Percentiles rank a stretch among this genome's conserved stretches.
phyloP scores from a whole-genome alignment of 257 asterid species.

The Ocimum tenuiflorum region DNA sequence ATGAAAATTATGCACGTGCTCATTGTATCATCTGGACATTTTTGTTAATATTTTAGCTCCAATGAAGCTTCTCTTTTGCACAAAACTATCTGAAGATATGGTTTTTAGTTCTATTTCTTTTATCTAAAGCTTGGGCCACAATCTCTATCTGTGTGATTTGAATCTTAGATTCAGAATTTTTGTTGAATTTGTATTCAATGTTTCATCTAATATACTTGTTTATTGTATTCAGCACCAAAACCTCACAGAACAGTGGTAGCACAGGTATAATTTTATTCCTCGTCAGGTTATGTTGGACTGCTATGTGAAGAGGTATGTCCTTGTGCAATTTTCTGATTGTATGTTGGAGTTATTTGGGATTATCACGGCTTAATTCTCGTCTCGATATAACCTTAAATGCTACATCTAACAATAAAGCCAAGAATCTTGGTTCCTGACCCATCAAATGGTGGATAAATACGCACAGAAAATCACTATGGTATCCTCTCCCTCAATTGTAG shows the following conservation, averaged over 20 bases:
- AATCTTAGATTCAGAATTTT: background rate
- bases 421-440: background rate
- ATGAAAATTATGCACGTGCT: too few species aligned
- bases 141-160: conserved; percentile 8
- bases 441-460: too few species aligned
- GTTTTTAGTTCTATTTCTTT: too few species aligned
- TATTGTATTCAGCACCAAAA: conserved; percentile 54
- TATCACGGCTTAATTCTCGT: background rate
- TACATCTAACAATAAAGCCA: background rate
- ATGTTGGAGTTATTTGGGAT: background rate
- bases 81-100: too few species aligned
- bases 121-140: background rate
- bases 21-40: too few species aligned
- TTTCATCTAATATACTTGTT: background rate
- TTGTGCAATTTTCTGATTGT: conserved; percentile 15
- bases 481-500: too few species aligned
- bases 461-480: too few species aligned
- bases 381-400: background rate
- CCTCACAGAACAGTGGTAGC: conserved; percentile 56
- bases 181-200: background rate
- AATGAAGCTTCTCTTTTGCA: too few species aligned
- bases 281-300: too few species aligned
- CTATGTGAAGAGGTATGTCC: conserved; percentile 24
- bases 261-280: conserved; percentile 25
- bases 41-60: too few species aligned